Evolutionary conservation across 2,329 filamentous ascomycete genomes (phyloP), one percentile per base, ranked within the genome.

Genomic region (Albifimbria verrucaria): DNA sequence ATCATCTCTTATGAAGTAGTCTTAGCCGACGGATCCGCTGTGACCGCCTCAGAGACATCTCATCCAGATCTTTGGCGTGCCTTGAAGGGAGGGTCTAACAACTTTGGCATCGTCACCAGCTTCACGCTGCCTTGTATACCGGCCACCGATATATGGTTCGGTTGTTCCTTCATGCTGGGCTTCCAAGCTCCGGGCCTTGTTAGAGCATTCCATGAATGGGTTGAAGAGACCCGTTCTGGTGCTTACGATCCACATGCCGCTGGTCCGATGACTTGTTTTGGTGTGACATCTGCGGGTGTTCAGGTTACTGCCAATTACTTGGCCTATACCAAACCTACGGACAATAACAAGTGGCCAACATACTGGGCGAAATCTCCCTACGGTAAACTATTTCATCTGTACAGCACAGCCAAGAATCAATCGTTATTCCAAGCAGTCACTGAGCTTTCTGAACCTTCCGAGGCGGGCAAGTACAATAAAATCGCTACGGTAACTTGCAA

Each of bases 81-180:
- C 2, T 65, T 78, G 1, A 72, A 74, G 48, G 77, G 76, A 10
- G 77, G 77, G 15, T 65, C 67, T 17, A 72, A 67, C 58, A 79
- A 78, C 56, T 74, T 76, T 48, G 75, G 73, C 47, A 64, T 71
- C 43, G 64, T 68, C 1, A 64, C 71, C n/a, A 49, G 52, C n/a
- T 66, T 69, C 60, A 65, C 24, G 12, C 48, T 72, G n/a, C 50
- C 60, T 22, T 63, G 68, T 1, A 63, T 55, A 52, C 55, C 53
- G 9, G 54, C 47, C 3, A 39, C 25, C 9, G 44, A 55, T 20
- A 43, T 55, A 12, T 59, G 51, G 51, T 48, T 48, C 25, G 46
- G 46, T 9, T 36, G 46, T 26, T 7, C 20, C 23, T 39, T 15
- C 50, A 42, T 43, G 49, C 21, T 36, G 10, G 44, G 42, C 42